Conservation (phyloP, 139 green algal genomes). For the Coelastrella sp. region DNA sequence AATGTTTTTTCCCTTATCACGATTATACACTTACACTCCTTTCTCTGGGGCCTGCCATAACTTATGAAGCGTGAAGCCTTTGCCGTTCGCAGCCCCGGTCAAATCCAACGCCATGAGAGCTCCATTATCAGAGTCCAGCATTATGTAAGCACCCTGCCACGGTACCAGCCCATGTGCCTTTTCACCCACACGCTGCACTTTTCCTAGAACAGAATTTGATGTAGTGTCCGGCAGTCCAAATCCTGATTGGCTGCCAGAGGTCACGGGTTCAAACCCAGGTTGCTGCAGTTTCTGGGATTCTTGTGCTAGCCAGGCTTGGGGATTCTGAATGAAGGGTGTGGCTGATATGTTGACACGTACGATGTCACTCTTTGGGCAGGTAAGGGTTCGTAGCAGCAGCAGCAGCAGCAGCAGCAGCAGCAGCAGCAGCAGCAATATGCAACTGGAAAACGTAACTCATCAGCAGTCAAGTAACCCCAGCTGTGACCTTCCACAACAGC, state of each 20-base stretch:
- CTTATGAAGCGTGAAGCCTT: neutral
- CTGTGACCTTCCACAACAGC: too few species aligned
- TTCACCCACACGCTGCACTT: slow-evolving; percentile 59
- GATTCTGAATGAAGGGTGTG: neutral
- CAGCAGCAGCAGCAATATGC: neutral
- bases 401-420: slow-evolving; percentile 9
- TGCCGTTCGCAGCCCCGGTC: neutral
- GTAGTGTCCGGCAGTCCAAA: neutral
- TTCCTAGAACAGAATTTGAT: neutral
- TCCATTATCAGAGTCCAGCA: slow-evolving; percentile 71
- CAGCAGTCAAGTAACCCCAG: too few species aligned
- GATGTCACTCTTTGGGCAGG: slow-evolving; percentile 55
- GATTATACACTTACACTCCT: slow-evolving; percentile 30
- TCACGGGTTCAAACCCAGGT: neutral
- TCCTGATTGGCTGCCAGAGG: too few species aligned
- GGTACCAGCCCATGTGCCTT: slow-evolving; percentile 76
- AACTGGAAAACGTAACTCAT: too few species aligned
- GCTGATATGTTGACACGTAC: slow-evolving; percentile 61
- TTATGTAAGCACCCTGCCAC: slow-evolving; percentile 59
- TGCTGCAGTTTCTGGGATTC: neutral
- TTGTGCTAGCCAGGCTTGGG: slow-evolving; percentile 9
- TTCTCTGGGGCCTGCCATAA: slow-evolving; percentile 33
- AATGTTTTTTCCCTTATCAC: too few species aligned
- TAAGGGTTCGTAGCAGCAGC: neutral
- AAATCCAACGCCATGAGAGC: slow-evolving; percentile 52